phyloP scores from a whole-genome alignment of 2,329 filamentous ascomycete species.

The Fusarium sp. region DNA sequence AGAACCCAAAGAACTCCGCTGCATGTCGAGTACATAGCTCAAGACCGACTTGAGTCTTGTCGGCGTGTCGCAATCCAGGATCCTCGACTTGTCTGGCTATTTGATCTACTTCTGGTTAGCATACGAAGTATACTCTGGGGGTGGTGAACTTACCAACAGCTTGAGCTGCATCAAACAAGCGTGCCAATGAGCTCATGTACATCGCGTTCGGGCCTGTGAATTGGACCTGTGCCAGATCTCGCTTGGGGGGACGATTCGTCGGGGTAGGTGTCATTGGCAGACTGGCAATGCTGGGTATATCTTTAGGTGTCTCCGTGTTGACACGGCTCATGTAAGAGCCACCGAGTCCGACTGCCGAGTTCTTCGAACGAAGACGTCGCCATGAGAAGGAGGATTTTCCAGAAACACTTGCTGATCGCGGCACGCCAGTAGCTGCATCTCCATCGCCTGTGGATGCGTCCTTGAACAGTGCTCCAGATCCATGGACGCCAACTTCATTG shows the following conservation, averaged over 20 bases:
- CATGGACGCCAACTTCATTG: conserved; percentile 88
- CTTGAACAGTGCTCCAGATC: conserved; percentile 77
- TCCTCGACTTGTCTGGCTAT: conserved; percentile 96
- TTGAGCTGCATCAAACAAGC: conserved; percentile 92
- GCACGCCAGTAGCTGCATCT: conserved; percentile 51
- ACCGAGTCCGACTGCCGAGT: conserved; percentile 71
- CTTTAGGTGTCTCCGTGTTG: conserved; percentile 40
- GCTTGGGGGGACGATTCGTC: conserved; percentile 73
- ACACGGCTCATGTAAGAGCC: conserved; percentile 54
- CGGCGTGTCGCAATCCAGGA: conserved; percentile 87
- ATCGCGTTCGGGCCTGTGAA: conserved; percentile 86
- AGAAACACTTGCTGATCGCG: conserved; percentile 68
- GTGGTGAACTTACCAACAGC: conserved; percentile 74
- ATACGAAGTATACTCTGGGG: neutral
- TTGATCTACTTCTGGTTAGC: conserved; percentile 71
- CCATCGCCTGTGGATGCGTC: conserved; percentile 65
- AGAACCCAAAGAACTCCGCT: conserved; percentile 97
- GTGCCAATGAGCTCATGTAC: conserved; percentile 91
- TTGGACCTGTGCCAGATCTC: conserved; percentile 71
- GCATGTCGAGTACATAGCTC: conserved; percentile 93
- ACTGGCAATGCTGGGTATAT: conserved; percentile 67
- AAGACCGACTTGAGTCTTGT: conserved; percentile 92
- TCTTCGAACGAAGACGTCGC: conserved; percentile 90
- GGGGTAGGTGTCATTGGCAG: conserved; percentile 78
- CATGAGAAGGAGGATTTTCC: conserved; percentile 82